A percentile compares a stretch with the other conserved stretches of the same genome.
phyloP scores from a whole-genome alignment of 495 filamentous ascomycete species.

The Xylaria acuta region DNA sequence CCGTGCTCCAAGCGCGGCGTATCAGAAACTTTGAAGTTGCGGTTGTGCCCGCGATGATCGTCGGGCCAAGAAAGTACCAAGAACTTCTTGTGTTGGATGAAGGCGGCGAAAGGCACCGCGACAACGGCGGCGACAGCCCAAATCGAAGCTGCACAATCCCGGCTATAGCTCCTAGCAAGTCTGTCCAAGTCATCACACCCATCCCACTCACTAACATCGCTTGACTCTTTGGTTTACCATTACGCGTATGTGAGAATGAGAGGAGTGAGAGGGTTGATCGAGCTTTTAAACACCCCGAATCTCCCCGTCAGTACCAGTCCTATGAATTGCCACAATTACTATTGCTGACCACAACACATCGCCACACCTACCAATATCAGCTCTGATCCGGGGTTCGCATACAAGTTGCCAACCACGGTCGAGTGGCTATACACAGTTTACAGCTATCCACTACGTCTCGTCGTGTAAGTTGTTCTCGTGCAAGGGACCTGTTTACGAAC shows the following conservation, averaged over 20 bases:
- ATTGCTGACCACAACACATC: slow-evolving; percentile 1
- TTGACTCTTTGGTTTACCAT: slow-evolving; percentile 7
- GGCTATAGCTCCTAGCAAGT: slow-evolving; percentile 13
- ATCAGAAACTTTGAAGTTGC: slow-evolving; percentile 12
- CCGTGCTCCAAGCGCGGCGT: slow-evolving; percentile 9
- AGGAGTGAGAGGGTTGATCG: neutral
- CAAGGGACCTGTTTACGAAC: neutral
- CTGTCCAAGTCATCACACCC: slow-evolving; percentile 22
- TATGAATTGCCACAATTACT: slow-evolving; percentile 2
- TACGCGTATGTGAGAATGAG: neutral
- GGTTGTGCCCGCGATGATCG: slow-evolving; percentile 17
- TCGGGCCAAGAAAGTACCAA: slow-evolving; percentile 24
- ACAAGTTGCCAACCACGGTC: neutral
- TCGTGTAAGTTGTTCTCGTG: slow-evolving; percentile 17
- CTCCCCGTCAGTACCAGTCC: slow-evolving; percentile 9
- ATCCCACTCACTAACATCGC: slow-evolving; percentile 21
- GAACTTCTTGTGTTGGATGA: slow-evolving; percentile 3
- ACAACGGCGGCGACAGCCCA: slow-evolving; percentile 26
- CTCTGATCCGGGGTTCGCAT: neutral
- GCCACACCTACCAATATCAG: slow-evolving; percentile 1
- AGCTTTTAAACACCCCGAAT: slow-evolving; percentile 23
- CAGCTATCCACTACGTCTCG: neutral
- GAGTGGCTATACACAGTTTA: neutral
- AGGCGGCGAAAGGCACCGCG: slow-evolving; percentile 8
- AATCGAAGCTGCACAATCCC: slow-evolving; percentile 24